phyloP scores from a whole-genome alignment of 164 flowering plant genomes.

The Magnolia officinalis region DNA sequence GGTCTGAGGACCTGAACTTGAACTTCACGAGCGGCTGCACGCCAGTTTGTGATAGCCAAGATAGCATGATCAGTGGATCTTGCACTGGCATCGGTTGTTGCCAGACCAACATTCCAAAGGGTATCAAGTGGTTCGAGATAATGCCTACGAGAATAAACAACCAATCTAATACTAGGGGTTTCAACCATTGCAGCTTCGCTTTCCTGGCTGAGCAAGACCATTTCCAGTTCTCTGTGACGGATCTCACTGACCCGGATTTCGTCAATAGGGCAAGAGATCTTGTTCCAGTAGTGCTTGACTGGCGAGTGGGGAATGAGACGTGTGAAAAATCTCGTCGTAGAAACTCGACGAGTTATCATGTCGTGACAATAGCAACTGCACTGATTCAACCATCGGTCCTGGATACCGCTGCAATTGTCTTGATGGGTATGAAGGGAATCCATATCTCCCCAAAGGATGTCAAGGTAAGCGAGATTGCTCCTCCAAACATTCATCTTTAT shows the following conservation, averaged over 20 bases:
- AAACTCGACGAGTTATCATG: slow-evolving; percentile 5
- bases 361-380: not conserved
- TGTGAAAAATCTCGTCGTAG: slow-evolving; percentile 21
- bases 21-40: slow-evolving; percentile 9
- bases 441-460: slow-evolving; percentile 20
- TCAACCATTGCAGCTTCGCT: slow-evolving; percentile 22
- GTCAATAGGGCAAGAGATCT: not conserved
- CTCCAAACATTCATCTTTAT: not conserved
- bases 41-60: slow-evolving; percentile 1
- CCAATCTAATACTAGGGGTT: not conserved
- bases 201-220: slow-evolving; percentile 23
- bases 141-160: not conserved
- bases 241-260: not conserved
- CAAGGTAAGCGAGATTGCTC: slow-evolving; percentile 10
- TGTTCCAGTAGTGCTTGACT: slow-evolving; percentile 30
- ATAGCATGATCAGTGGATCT: not conserved
- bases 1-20: not conserved
- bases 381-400: slow-evolving; percentile 1
- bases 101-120: slow-evolving; percentile 21
- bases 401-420: slow-evolving; percentile 18
- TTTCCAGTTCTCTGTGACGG: slow-evolving; percentile 3
- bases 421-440: slow-evolving; percentile 18
- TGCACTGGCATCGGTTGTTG: slow-evolving; percentile 24
- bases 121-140: not conserved
- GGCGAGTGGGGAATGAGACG: slow-evolving; percentile 28